Conservation (phyloP, 2,329 filamentous ascomycete species). For the Ascochyta pisi region DNA sequence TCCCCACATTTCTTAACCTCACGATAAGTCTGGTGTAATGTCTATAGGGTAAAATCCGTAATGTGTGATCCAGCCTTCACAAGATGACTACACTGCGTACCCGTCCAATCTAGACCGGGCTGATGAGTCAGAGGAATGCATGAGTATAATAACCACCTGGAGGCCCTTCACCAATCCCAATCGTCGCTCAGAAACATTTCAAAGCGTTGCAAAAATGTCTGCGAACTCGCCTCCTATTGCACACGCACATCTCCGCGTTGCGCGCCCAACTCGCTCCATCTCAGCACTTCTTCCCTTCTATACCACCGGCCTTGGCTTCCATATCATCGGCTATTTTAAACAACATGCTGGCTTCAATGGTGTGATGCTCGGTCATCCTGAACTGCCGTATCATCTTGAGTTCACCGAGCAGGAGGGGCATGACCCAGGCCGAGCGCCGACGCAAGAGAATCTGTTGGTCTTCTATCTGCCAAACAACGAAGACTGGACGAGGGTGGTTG, state of each 20-base stretch:
- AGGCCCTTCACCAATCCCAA: no score
- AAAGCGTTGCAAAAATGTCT: no score
- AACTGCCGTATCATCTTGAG: slow-evolving; percentile 54
- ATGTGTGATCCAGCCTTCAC: no score
- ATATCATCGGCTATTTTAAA: slow-evolving; percentile 44
- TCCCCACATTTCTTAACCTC: no score
- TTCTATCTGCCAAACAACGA: slow-evolving; percentile 51
- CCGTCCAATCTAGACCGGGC: no score
- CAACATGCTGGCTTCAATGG: slow-evolving; percentile 53
- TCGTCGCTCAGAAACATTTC: no score
- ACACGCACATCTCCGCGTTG: slow-evolving; percentile 48
- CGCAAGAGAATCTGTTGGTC: slow-evolving; percentile 54
- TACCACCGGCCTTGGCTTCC: slow-evolving; percentile 51
- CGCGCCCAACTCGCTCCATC: slow-evolving; percentile 52
- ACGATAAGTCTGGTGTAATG: no score
- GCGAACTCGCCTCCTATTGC: no score
- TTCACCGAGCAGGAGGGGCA: slow-evolving; percentile 50
- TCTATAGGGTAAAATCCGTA: no score
- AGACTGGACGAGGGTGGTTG: slow-evolving; percentile 40
- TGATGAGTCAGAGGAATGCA: no score
- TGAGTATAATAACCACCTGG: no score
- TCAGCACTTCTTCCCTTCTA: slow-evolving; percentile 53
- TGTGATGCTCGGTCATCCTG: slow-evolving; percentile 52
- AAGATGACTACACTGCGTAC: no score
- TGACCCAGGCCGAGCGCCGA: slow-evolving; percentile 47